These are phyloP conservation scores for Hypomyces perniciosus DNA, from an alignment of 2,329 filamentous ascomycete genomes.

Conservation along the genomic window DNA sequence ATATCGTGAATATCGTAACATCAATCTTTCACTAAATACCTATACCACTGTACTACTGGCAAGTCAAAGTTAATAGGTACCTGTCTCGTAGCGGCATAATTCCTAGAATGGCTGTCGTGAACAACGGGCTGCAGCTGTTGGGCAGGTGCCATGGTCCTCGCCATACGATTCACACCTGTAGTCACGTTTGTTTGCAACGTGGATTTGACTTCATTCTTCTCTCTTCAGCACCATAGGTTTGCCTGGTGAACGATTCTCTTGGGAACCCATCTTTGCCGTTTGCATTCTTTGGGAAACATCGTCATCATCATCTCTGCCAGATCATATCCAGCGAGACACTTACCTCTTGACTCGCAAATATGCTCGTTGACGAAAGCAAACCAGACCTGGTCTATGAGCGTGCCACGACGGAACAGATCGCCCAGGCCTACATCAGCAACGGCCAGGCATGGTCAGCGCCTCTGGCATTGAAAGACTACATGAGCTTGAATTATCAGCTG, in stretches of 20 bases:
- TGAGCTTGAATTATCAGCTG: conserved; percentile 11
- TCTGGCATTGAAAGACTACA: conserved; percentile 13
- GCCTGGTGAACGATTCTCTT: too few relatives aligned
- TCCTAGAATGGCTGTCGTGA: too few relatives aligned
- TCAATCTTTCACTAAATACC: too few relatives aligned
- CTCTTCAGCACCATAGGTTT: neutral
- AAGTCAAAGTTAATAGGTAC: too few relatives aligned
- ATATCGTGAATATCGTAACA: too few relatives aligned
- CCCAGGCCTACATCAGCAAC: conserved; percentile 17
- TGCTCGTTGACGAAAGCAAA: neutral
- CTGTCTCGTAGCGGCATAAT: too few relatives aligned
- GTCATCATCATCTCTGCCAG: too few relatives aligned
- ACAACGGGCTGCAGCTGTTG: neutral
- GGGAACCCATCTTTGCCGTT: too few relatives aligned
- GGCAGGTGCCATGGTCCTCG: neutral
- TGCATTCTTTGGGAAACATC: too few relatives aligned
- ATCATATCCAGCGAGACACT: too few relatives aligned
- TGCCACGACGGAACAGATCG: conserved; percentile 12
- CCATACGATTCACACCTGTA: neutral
- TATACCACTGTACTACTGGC: too few relatives aligned
- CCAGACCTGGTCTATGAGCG: conserved; percentile 15
- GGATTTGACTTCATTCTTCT: neutral
- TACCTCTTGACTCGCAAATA: neutral
- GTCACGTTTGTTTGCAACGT: too few relatives aligned
- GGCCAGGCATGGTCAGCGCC: conserved; percentile 15